Evolutionary conservation across 2,329 filamentous ascomycete genomes (phyloP), one percentile per base, ranked within the genome.

Genomic region (Rosellinia necatrix): DNA sequence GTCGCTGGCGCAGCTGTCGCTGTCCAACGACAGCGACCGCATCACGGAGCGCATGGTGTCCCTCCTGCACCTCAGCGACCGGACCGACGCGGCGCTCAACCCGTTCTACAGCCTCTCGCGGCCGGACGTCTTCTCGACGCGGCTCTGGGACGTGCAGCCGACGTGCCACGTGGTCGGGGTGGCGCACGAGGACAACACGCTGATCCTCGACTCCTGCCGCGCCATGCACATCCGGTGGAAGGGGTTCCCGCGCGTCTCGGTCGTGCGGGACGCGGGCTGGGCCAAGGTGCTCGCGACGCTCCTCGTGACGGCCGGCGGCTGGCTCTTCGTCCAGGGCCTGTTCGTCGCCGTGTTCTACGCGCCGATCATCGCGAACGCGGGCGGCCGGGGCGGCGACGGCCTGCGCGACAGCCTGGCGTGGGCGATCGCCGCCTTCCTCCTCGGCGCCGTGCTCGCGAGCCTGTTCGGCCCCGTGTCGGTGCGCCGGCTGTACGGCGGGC

Each of bases 201-300:
- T 72, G 15, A 60, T 71, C 27, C 34, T 72, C 15, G 69, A 71
- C 44, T 64, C 66, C 1, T 66, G 65, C n/a, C 65, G 61, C 12
- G 70, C 64, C 19, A 67, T 70, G 32, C 64, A 66, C 12, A 69
- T 72, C 15, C 65, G 66, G 5, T 73, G 71, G 70, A 67, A 70
- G 30, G 58, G 65, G 15, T 68, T 72, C 43, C 66, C 66, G 0
- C 46, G 60, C 13, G 57, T 70, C 15, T 52, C 55, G 3, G 56
- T 56, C 2, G 42, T 53, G 2, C 44, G 58, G 21, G 53, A 59
- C 41, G 29, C 27, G 9, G 24, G 58, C 3, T 12, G 56, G 4
- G 40, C 25, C 17, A 42, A 40, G 7, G 10, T 60, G 2, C 29
- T 62, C 3, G 52, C 62, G 4, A 24, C 55, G 9, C 17, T 64